phyloP scores from a whole-genome alignment of 129 eudicot genomes.

The Logfia minima region DNA sequence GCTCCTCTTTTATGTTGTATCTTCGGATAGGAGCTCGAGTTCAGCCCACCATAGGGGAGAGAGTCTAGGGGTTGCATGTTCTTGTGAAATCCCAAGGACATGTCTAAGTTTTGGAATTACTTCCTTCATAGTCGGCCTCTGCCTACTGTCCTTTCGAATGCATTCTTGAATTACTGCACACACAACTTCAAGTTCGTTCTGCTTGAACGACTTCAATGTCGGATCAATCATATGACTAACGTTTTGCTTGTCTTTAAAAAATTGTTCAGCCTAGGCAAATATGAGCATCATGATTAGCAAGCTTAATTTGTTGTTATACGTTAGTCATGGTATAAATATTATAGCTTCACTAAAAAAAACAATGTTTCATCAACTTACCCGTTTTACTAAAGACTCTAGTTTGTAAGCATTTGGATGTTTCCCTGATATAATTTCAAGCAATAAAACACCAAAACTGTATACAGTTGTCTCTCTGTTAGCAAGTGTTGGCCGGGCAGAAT shows the following conservation, averaged over 20 bases:
- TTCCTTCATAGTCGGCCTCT: constrained; percentile 62
- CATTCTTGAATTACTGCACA: constrained; percentile 69
- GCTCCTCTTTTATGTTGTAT: constrained; percentile 46
- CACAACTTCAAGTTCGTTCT: constrained; percentile 53
- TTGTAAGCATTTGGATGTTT: constrained; percentile 49
- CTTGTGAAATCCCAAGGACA: constrained; percentile 60
- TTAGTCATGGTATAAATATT: no score
- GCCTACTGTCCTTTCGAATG: constrained; percentile 44
- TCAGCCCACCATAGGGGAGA: constrained; percentile 99
- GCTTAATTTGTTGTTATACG: no score
- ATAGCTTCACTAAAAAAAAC: background rate
- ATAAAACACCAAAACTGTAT: constrained; percentile 61
- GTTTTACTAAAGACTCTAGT: constrained; percentile 44
- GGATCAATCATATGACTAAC: constrained; percentile 57
- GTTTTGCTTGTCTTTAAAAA: constrained; percentile 45
- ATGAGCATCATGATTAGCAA: background rate
- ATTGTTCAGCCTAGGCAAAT: constrained; percentile 46
- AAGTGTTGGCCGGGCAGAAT: constrained; percentile 33
- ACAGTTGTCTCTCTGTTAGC: constrained; percentile 52
- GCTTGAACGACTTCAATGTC: constrained; percentile 50
- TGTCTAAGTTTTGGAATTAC: constrained; percentile 45
- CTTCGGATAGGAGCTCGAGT: constrained; percentile 76
- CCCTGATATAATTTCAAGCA: constrained; percentile 76
- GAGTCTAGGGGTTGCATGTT: constrained; percentile 67
- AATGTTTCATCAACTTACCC: constrained; percentile 45